These are phyloP conservation scores for Gelatoporia subvermispora DNA, from an alignment of 768 basidiomycete genomes.

Conservation along the genomic window DNA sequence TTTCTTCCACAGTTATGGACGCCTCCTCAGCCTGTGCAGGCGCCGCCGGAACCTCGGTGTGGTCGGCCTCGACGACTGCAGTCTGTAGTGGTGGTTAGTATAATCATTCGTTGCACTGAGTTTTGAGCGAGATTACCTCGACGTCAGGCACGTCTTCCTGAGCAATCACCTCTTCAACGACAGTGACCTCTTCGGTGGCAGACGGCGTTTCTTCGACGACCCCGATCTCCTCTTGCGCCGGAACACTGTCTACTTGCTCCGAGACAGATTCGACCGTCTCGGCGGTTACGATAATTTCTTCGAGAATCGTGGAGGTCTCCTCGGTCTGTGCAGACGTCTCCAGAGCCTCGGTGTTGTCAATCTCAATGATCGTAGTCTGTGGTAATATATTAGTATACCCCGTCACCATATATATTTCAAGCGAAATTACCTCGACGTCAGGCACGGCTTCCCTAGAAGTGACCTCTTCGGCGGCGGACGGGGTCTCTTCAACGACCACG, in stretches of 20 bases:
- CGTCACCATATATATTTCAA: no score
- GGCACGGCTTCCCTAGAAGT: neutral
- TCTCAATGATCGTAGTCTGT: neutral
- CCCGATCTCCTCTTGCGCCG: neutral
- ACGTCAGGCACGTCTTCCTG: neutral
- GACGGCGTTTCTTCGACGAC: slow-evolving; percentile 1
- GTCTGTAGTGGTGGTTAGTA: neutral
- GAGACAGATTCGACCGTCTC: neutral
- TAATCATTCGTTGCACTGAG: no score
- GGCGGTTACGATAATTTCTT: neutral
- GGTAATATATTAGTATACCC: neutral
- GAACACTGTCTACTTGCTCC: neutral
- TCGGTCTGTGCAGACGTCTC: neutral
- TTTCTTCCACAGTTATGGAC: neutral
- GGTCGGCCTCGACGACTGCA: neutral
- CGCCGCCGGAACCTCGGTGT: neutral
- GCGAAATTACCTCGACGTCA: neutral
- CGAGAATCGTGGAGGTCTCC: neutral
- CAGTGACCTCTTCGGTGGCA: neutral
- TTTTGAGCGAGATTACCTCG: neutral
- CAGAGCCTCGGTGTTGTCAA: neutral
- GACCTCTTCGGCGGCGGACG: neutral
- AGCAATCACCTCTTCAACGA: neutral
- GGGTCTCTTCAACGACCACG: neutral
- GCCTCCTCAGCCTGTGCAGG: neutral